phyloP scores from a whole-genome alignment of 176 grass and related monocot species.

The Elymus sibiricus region DNA sequence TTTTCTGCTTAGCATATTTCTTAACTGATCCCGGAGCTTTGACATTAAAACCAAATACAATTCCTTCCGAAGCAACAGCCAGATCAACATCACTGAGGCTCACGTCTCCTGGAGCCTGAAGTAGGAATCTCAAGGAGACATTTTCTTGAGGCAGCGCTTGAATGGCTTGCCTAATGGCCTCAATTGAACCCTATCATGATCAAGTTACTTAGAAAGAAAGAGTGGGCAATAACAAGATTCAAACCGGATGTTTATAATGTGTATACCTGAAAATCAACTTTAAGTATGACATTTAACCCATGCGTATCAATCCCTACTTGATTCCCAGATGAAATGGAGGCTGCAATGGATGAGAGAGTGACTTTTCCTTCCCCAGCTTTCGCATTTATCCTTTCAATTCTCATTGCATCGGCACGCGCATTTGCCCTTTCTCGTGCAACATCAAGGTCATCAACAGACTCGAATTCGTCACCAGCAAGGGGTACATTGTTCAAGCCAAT shows the following conservation, averaged over 20 bases:
- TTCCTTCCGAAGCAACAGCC: constrained; percentile 73
- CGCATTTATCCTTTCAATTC: constrained; percentile 68
- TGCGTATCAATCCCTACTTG: constrained; percentile 78
- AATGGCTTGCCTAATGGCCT: constrained; percentile 89
- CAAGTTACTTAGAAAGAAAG: constrained; percentile 17
- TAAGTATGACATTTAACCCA: constrained; percentile 89
- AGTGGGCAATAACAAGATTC: not conserved
- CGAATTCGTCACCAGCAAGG: constrained; percentile 92
- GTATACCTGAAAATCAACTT: constrained; percentile 94
- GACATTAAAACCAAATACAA: constrained; percentile 97
- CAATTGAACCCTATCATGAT: constrained; percentile 77
- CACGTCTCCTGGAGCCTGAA: constrained; percentile 90
- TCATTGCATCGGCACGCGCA: constrained; percentile 44
- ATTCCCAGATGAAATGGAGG: constrained; percentile 63
- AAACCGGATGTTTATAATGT: not conserved
- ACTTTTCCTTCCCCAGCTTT: constrained; percentile 89
- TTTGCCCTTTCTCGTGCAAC: constrained; percentile 61
- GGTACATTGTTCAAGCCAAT: constrained; percentile 86
- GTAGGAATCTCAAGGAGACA: constrained; percentile 82
- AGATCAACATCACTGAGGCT: constrained; percentile 85
- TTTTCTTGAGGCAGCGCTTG: constrained; percentile 82
- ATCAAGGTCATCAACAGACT: constrained; percentile 67
- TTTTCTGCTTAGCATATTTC: constrained; percentile 81
- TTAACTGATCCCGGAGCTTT: constrained; percentile 82
- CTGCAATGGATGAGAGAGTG: constrained; percentile 79